Evolutionary conservation across 352 stramenopile genomes (phyloP), one percentile per base, ranked within the genome.

Genomic region (Globisporangium paroecandrum): DNA sequence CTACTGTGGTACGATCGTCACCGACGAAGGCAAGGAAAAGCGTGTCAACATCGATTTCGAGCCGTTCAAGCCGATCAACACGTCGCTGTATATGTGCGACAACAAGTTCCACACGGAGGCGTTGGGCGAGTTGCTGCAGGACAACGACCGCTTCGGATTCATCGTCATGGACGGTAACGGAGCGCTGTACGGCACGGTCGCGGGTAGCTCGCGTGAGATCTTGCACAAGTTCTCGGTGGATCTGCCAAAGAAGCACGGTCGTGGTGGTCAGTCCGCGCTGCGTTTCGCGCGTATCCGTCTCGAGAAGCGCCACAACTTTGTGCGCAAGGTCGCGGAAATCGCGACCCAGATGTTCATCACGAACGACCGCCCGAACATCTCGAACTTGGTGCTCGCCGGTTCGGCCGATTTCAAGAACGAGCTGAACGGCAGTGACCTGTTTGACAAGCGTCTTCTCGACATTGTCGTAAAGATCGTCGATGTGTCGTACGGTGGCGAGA

Each of bases 81-180:
- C 98, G 68, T 99, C 97, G 63, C 86, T 99, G 18, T 99, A 99
- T 83, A 96, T 99, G 73, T 99, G 98, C 79, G 98, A 99, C 86
- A 99, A 99, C 90, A 99, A 99, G 75, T 99, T 99, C 82, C 97
- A 99, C 86, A 99, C 97, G 24, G 97, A 99, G 69, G 96, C 98
- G 54, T 81, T 99, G 9, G 93, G 98, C 58, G 98, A 99, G 69
- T 82, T 99, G 38, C 82, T 99, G 32, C 97, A 99, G 77, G 97
- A 99, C 81, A 98, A 99, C 78, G 97, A 99, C 74, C 94, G 89
- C 59, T 99, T 99, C 78, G 98, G 98, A 1, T 99, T 99, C 77
- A 99, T 99, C 73, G 79, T 99, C 73, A 99, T 99, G 97, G 98
- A 99, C 72, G 98, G 98, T 90, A 99, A 99, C 78, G 98, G 98